Evolutionary conservation across 306 rosid species (phyloP).

Genomic region (Rubus parviflorus): DNA sequence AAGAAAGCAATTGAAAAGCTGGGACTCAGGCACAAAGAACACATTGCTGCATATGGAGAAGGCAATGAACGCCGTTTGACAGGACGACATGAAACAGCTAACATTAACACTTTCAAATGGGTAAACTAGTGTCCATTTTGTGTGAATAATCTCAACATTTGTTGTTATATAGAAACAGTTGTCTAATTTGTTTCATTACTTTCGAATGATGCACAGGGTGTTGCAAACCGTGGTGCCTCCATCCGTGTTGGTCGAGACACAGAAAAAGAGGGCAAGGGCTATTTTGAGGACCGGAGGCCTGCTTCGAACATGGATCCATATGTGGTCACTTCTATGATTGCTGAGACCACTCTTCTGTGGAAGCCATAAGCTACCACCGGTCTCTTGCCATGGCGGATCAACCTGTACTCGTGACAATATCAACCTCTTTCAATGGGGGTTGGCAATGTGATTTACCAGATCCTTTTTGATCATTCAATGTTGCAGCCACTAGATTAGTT

Average conservation of each 20-base stretch:
- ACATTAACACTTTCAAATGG: conserved; percentile 86
- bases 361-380: conserved; percentile 51
- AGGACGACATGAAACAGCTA: conserved; percentile 85
- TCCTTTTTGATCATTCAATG: conserved; percentile 15
- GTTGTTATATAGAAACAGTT: neutral
- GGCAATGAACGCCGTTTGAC: conserved; percentile 94
- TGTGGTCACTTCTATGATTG: conserved; percentile 90
- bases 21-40: conserved; percentile 69
- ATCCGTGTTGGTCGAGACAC: conserved; percentile 95
- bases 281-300: conserved; percentile 94
- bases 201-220: conserved; percentile 55
- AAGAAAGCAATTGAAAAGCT: conserved; percentile 77
- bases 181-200: neutral
- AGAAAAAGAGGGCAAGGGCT: conserved; percentile 89
- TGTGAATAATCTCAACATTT: neutral
- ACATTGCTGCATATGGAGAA: conserved; percentile 93
- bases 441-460: conserved; percentile 9
- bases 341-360: conserved; percentile 82
- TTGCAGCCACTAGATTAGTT: conserved; percentile 17
- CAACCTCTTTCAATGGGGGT: neutral
- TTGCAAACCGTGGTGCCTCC: conserved; percentile 96
- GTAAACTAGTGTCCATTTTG: conserved; percentile 35
- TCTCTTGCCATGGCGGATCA: neutral
- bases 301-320: conserved; percentile 99
- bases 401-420: neutral